These are phyloP conservation scores for Discostella stelligeroides DNA, from an alignment of 108 stramenopile species.

Conservation along the genomic window DNA sequence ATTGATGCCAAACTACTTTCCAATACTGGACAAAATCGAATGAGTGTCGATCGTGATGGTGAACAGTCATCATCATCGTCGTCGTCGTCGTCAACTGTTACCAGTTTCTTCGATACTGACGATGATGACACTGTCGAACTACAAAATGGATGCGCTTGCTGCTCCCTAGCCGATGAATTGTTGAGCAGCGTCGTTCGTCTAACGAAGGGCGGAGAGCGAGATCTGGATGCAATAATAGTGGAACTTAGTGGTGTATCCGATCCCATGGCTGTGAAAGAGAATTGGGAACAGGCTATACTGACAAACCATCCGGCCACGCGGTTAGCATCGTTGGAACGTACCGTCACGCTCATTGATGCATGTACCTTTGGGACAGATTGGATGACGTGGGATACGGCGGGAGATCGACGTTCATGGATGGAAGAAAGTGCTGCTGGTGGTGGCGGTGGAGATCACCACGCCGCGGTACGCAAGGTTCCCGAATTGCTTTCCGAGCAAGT, in stretches of 20 bases:
- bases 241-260: constrained; percentile 95
- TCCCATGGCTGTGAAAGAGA: constrained; percentile 81
- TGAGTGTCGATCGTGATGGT: too few species aligned
- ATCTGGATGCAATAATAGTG: constrained; percentile 91
- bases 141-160: constrained; percentile 95
- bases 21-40: constrained; percentile 17
- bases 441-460: too few species aligned
- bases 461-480: too few species aligned
- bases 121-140: constrained; percentile 72
- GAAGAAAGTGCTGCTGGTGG: too few species aligned
- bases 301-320: constrained; percentile 64
- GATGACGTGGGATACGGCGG: constrained; percentile 24
- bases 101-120: constrained; percentile 7
- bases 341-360: constrained; percentile 93
- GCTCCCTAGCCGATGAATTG: constrained; percentile 91
- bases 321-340: constrained; percentile 61
- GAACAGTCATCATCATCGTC: too few species aligned
- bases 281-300: constrained; percentile 73
- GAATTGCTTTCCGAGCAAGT: too few species aligned
- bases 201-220: constrained; percentile 33
- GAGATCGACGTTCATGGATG: too few species aligned
- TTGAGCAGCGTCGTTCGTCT: constrained; percentile 60
- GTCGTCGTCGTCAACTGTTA: neutral
- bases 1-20: constrained; percentile 94
- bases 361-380: too few species aligned